Evolutionary conservation across 2,329 filamentous ascomycete species (phyloP).

Genomic region (Chaetomiaceae sp.): DNA sequence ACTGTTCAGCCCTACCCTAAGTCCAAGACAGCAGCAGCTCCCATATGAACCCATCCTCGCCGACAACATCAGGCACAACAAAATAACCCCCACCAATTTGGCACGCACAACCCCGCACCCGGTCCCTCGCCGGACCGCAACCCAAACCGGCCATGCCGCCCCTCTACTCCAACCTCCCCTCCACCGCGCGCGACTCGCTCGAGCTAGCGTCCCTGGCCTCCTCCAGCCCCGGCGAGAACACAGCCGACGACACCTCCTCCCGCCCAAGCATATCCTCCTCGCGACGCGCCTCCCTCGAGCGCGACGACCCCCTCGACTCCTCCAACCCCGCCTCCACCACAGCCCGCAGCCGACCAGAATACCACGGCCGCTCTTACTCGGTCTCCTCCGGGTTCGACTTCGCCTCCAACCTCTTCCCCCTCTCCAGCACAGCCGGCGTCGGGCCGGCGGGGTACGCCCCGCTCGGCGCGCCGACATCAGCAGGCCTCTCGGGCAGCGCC

Average conservation of each 20-base stretch:
- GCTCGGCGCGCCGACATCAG: conserved; percentile 68
- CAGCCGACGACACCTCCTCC: conserved; percentile 64
- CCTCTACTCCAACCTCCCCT: conserved; percentile 42
- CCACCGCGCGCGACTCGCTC: conserved; percentile 75
- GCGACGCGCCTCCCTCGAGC: conserved; percentile 80
- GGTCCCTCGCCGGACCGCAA: neutral
- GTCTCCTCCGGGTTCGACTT: conserved; percentile 94
- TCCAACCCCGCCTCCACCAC: conserved; percentile 46
- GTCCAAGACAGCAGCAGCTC: neutral
- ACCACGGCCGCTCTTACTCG: conserved; percentile 69
- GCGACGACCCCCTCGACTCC: conserved; percentile 72
- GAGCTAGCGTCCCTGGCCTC: conserved; percentile 94
- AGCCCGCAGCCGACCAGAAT: conserved; percentile 30
- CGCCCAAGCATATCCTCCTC: conserved; percentile 89
- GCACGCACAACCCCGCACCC: neutral
- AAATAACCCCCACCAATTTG: neutral
- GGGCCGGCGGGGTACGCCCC: conserved; percentile 65
- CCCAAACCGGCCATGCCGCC: conserved; percentile 32
- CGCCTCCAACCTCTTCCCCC: conserved; percentile 83
- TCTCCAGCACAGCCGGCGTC: conserved; percentile 72
- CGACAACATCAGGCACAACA: neutral
- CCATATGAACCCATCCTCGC: neutral
- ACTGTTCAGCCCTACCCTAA: neutral
- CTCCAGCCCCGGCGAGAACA: conserved; percentile 62
- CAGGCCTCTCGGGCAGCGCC: conserved; percentile 33